Evolutionary conservation across 441 rosid genomes (phyloP).

Genomic region (Populus hybrid): DNA sequence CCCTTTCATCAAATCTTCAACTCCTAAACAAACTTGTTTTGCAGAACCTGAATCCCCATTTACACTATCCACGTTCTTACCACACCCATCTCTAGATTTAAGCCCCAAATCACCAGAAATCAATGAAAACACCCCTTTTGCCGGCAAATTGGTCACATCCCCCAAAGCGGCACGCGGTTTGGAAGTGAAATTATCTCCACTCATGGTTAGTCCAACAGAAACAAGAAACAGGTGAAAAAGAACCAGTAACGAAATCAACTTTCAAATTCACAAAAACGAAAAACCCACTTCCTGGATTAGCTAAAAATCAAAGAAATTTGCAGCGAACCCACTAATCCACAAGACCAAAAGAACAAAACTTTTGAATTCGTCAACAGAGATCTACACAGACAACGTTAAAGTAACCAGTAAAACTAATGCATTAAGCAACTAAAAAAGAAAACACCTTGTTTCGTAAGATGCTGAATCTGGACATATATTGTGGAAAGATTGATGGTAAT

Average conservation of each 20-base stretch:
- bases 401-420: no score
- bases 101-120: slow-evolving; percentile 37
- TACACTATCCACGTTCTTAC: slow-evolving; percentile 1
- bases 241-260: not conserved
- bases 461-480: no score
- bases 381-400: not conserved
- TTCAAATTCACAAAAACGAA: no score
- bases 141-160: slow-evolving; percentile 55
- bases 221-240: not conserved
- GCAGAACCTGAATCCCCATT: slow-evolving; percentile 29
- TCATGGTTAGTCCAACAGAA: slow-evolving; percentile 32
- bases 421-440: no score
- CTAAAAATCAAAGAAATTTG: no score
- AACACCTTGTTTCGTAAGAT: no score
- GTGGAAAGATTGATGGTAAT: not conserved
- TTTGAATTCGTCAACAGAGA: not conserved
- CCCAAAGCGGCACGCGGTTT: slow-evolving; percentile 38
- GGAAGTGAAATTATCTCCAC: slow-evolving; percentile 41
- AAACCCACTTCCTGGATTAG: not conserved
- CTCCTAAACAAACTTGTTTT: slow-evolving; percentile 38
- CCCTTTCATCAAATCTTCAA: no score
- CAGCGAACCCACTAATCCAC: not conserved
- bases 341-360: not conserved
- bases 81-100: slow-evolving; percentile 36
- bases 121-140: slow-evolving; percentile 45